These are phyloP conservation scores for Syzygium syzygioides DNA, from an alignment of 441 rosid genomes.

Conservation along the genomic window DNA sequence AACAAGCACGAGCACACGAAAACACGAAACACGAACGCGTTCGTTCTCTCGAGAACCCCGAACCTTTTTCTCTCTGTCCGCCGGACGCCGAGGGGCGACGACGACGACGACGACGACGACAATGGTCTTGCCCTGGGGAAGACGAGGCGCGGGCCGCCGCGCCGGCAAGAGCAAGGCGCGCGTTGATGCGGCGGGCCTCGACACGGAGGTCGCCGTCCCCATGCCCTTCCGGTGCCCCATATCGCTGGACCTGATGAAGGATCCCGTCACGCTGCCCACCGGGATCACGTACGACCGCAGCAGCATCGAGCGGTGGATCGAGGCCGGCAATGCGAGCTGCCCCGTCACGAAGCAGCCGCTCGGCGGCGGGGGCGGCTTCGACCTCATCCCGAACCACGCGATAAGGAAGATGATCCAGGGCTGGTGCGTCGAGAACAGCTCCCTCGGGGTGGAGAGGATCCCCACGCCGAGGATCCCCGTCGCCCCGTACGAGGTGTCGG, in stretches of 20 bases:
- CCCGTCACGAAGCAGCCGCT: constrained; percentile 4
- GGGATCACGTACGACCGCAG: constrained; percentile 13
- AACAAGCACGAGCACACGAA: accelerated
- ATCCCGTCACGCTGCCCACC: constrained; percentile 8
- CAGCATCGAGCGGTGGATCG: constrained; percentile 14
- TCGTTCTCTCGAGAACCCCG: not conserved
- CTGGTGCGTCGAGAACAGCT: constrained; percentile 8
- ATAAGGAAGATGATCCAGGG: constrained; percentile 6
- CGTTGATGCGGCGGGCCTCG: not conserved
- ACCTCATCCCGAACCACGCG: constrained; percentile 8
- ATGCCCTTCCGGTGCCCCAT: constrained; percentile 11
- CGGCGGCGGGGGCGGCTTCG: not conserved
- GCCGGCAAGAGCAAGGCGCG: not conserved
- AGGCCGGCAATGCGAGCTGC: constrained; percentile 2
- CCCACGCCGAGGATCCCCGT: constrained; percentile 11
- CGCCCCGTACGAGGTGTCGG: not conserved
- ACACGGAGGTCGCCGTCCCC: constrained; percentile 7
- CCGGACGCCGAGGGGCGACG: not conserved
- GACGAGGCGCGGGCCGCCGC: not conserved
- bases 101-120: not conserved
- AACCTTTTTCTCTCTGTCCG: not conserved
- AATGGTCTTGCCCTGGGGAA: not conserved
- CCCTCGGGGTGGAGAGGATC: constrained; percentile 7
- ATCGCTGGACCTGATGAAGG: constrained; percentile 10
- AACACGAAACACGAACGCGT: too few relatives aligned